Conservation (phyloP, 1,284 basidiomycete species). For the Xanthoconium separans region DNA sequence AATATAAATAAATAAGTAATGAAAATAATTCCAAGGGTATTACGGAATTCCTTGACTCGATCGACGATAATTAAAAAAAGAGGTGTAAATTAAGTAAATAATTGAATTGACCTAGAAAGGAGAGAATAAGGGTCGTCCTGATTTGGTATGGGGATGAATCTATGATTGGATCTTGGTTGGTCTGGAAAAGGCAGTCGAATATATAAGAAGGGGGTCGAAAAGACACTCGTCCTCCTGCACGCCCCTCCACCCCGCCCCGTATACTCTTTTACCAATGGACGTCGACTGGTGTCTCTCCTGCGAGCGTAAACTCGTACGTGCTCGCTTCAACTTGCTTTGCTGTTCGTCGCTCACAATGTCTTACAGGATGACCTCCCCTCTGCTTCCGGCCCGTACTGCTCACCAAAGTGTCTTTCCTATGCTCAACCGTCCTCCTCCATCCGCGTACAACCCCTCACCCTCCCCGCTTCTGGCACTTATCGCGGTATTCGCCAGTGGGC, state of each 20-base stretch:
- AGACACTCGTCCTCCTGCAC: slow-evolving; percentile 11
- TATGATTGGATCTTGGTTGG: slow-evolving; percentile 15
- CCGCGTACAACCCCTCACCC: not conserved
- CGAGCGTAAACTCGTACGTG: slow-evolving; percentile 52
- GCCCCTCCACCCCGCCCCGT: slow-evolving; percentile 2
- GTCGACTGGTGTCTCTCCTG: slow-evolving; percentile 69
- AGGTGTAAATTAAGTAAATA: slow-evolving; percentile 34
- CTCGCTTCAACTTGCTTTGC: not conserved
- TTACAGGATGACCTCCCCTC: slow-evolving; percentile 40
- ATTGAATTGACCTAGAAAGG: slow-evolving; percentile 28
- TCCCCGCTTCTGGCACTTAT: slow-evolving; percentile 4
- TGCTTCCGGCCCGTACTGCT: slow-evolving; percentile 51
- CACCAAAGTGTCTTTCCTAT: slow-evolving; percentile 42
- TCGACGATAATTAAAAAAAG: slow-evolving; percentile 32
- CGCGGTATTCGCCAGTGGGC: slow-evolving; percentile 31
- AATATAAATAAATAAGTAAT: slow-evolving; percentile 12
- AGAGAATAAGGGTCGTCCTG: slow-evolving; percentile 21
- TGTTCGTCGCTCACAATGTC: slow-evolving; percentile 9
- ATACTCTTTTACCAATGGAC: slow-evolving; percentile 43
- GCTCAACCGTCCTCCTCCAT: slow-evolving; percentile 27
- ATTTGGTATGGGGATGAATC: slow-evolving; percentile 11
- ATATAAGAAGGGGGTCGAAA: slow-evolving; percentile 27
- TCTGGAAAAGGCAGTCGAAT: slow-evolving; percentile 25
- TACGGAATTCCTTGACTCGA: slow-evolving; percentile 21
- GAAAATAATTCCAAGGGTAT: not conserved